Percentiles rank a stretch among this genome's conserved stretches.
These are phyloP conservation scores for Trametes cubensis DNA, from an alignment of 768 basidiomycete species.

Conservation along the genomic window DNA sequence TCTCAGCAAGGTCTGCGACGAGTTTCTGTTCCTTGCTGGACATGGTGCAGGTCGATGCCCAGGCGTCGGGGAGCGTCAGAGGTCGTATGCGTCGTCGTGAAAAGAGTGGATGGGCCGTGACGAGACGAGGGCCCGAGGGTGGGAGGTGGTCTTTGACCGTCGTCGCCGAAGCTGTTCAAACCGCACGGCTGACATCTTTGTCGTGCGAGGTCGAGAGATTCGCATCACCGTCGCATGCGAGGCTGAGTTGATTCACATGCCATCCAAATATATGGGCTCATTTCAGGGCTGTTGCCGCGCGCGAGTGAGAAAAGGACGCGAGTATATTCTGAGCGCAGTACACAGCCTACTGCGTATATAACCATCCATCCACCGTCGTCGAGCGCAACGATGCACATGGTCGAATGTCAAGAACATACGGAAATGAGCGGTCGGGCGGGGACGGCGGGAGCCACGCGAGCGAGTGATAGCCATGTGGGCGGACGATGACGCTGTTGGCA, in stretches of 20 bases:
- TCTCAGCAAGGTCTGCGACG: constrained; percentile 31
- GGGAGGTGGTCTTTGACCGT: constrained; percentile 1
- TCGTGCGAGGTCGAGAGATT: background rate
- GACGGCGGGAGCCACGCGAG: constrained; percentile 18
- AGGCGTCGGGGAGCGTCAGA: constrained; percentile 10
- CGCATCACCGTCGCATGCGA: constrained; percentile 1
- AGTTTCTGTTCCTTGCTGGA: constrained; percentile 14
- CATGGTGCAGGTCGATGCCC: constrained; percentile 1
- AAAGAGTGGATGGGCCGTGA: constrained; percentile 19
- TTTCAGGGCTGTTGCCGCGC: background rate
- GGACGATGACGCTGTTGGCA: constrained; percentile 22
- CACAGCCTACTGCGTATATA: background rate
- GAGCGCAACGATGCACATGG: background rate
- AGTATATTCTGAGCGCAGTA: background rate
- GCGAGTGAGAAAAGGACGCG: background rate
- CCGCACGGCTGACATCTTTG: constrained; percentile 5
- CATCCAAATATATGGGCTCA: background rate
- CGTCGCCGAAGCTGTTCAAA: constrained; percentile 4
- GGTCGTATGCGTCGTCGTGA: constrained; percentile 1
- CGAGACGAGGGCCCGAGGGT: constrained; percentile 6
- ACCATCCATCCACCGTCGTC: background rate
- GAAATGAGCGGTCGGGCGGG: constrained; percentile 10
- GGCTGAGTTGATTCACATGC: background rate
- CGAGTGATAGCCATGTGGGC: constrained; percentile 20
- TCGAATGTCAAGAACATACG: too few species aligned